A percentile compares a stretch with the other conserved stretches of the same genome.
Conservation (phyloP, 495 filamentous ascomycete species). For the Penicillium coprophilum region DNA sequence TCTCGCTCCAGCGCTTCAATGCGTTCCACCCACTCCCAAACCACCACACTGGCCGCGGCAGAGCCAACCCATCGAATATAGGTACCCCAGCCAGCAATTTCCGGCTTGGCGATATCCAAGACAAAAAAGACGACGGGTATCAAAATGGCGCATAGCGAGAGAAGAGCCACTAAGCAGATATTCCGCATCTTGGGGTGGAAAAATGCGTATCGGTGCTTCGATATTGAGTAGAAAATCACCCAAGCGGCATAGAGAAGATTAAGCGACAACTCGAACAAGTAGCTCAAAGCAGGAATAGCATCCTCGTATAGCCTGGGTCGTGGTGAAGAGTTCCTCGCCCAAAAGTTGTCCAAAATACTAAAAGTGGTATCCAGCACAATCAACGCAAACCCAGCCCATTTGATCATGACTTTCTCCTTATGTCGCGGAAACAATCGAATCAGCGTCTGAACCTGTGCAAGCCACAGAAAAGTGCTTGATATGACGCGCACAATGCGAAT, state of each 20-base stretch:
- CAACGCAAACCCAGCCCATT: constrained; percentile 93
- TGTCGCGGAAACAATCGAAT: constrained; percentile 95
- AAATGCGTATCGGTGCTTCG: constrained; percentile 90
- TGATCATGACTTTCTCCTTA: constrained; percentile 96
- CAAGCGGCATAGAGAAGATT: constrained; percentile 90
- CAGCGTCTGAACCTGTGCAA: constrained; percentile 94
- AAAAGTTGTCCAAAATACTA: constrained; percentile 82
- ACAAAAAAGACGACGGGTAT: constrained; percentile 96
- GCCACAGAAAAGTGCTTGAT: constrained; percentile 93
- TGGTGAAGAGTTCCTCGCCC: constrained; percentile 54
- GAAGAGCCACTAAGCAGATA: constrained; percentile 77
- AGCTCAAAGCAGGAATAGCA: constrained; percentile 88
- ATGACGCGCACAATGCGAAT: constrained; percentile 86
- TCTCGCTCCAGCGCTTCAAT: constrained; percentile 95
- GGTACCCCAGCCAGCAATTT: constrained; percentile 92
- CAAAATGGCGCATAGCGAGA: constrained; percentile 76
- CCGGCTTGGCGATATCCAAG: constrained; percentile 82
- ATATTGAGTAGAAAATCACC: constrained; percentile 92
- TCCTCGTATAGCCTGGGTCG: constrained; percentile 75
- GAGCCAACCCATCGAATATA: constrained; percentile 98
- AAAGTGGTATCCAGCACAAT: constrained; percentile 90
- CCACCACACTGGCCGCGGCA: constrained; percentile 91
- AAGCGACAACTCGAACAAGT: constrained; percentile 87
- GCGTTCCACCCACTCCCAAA: constrained; percentile 99
- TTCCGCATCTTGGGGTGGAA: constrained; percentile 92